phyloP scores from a whole-genome alignment of 202 grass and related monocot genomes.

The Schoenoplectus triqueter region DNA sequence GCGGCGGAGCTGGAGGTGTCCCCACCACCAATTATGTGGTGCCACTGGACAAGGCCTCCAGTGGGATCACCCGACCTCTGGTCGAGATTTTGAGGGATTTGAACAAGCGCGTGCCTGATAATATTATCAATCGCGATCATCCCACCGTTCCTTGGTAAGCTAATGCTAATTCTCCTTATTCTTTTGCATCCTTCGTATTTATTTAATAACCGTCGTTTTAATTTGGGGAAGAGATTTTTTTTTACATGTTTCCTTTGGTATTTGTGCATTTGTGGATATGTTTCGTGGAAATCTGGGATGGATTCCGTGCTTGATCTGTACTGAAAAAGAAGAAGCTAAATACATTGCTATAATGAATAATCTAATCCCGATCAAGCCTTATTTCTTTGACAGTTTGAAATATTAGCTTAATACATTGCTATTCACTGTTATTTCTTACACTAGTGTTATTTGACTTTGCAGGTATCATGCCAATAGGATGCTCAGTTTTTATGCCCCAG shows the following conservation, averaged over 20 bases:
- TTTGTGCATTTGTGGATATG: not conserved
- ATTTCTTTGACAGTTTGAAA: constrained; percentile 7
- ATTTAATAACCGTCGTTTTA: not conserved
- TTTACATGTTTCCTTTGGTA: not conserved
- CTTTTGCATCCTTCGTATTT: not conserved
- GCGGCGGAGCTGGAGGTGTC: constrained; percentile 54
- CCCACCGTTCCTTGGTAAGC: constrained; percentile 78
- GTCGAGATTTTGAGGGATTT: constrained; percentile 98
- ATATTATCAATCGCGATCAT: constrained; percentile 77
- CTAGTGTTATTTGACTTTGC: constrained; percentile 43
- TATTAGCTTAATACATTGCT: not conserved
- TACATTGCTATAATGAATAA: not conserved
- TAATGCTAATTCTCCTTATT: not conserved
- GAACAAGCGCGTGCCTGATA: constrained; percentile 98
- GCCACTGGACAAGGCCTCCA: constrained; percentile 62
- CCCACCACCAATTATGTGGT: constrained; percentile 94
- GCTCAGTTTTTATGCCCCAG: constrained; percentile 98
- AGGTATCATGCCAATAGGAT: constrained; percentile 99
- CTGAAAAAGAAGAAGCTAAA: no score
- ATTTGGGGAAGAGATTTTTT: not conserved
- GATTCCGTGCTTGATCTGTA: not conserved
- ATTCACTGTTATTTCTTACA: constrained; percentile 1
- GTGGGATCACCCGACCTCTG: constrained; percentile 72
- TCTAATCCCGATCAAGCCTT: not conserved
- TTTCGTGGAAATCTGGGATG: not conserved